Percentiles rank a stretch among this genome's conserved stretches.
These are phyloP conservation scores for Candida vartiovaarae DNA, from an alignment of 805 yeast genomes.

Conservation along the genomic window DNA sequence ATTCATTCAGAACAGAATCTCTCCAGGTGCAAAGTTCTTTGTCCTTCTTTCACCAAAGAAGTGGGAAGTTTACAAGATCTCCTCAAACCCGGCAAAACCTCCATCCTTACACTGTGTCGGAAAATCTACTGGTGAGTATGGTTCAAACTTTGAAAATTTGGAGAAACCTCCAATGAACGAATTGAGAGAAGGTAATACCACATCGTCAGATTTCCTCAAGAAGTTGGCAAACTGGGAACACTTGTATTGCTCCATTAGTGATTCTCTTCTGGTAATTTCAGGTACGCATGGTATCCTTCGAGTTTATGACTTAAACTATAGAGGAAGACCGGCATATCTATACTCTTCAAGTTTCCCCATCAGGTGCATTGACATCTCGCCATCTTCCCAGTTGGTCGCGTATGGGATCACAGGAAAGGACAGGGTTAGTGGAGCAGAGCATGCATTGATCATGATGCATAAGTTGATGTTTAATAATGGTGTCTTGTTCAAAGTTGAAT, in stretches of 20 bases:
- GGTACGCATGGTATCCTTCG: conserved; percentile 66
- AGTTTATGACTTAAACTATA: conserved; percentile 48
- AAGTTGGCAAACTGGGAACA: conserved; percentile 50
- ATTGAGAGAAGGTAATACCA: conserved; percentile 14
- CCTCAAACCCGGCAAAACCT: conserved; percentile 34
- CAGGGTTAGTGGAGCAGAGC: conserved; percentile 58
- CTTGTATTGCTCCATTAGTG: conserved; percentile 51
- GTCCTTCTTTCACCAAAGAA: conserved; percentile 58
- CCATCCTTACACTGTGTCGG: conserved; percentile 67
- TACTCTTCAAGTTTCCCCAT: conserved; percentile 69
- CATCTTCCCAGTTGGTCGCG: conserved; percentile 58
- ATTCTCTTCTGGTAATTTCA: conserved; percentile 52
- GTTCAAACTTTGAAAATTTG: conserved; percentile 38
- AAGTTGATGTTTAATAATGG: conserved; percentile 20
- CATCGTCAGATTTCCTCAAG: conserved; percentile 11
- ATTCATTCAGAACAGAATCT: conserved; percentile 18
- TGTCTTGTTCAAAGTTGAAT: conserved; percentile 35
- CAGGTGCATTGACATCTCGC: conserved; percentile 67
- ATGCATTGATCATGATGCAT: conserved; percentile 66
- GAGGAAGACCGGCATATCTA: conserved; percentile 62
- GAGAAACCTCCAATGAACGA: conserved; percentile 18
- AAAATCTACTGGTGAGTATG: conserved; percentile 60
- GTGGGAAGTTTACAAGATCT: conserved; percentile 68
- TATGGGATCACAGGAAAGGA: conserved; percentile 81
- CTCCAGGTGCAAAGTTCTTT: conserved; percentile 59